phyloP scores from a whole-genome alignment of 768 basidiomycete species.

The Chalciporus pseudorubinellus region DNA sequence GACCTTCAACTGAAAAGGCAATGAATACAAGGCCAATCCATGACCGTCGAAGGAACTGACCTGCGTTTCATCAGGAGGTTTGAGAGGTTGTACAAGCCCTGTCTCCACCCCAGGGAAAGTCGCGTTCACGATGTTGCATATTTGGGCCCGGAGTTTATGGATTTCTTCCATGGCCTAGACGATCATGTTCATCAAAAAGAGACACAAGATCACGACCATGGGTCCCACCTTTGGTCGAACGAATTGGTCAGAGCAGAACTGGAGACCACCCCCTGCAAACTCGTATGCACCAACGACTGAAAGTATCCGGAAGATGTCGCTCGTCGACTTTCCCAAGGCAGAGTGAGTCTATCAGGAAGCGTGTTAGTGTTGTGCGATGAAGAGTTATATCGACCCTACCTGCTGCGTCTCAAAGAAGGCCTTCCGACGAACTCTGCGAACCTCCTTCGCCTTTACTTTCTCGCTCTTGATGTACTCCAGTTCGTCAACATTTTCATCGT shows the following conservation, averaged over 20 bases:
- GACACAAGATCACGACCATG: neutral
- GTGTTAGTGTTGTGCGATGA: slow-evolving; percentile 1
- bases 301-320: slow-evolving; percentile 84
- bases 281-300: slow-evolving; percentile 98
- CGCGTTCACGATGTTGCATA: slow-evolving; percentile 78
- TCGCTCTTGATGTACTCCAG: slow-evolving; percentile 47
- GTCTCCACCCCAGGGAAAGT: slow-evolving; percentile 67
- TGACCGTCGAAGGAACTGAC: slow-evolving; percentile 36
- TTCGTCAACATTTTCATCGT: slow-evolving; percentile 38
- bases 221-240: slow-evolving; percentile 76
- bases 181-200: slow-evolving; percentile 1
- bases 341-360: slow-evolving; percentile 59
- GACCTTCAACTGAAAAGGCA: slow-evolving; percentile 71
- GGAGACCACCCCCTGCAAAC: slow-evolving; percentile 74
- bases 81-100: slow-evolving; percentile 60
- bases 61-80: slow-evolving; percentile 78
- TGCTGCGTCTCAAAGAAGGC: slow-evolving; percentile 82
- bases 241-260: slow-evolving; percentile 88
- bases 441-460: slow-evolving; percentile 52
- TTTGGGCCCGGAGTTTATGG: slow-evolving; percentile 89
- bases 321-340: slow-evolving; percentile 72
- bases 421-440: slow-evolving; percentile 59
- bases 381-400: slow-evolving; percentile 40
- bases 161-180: slow-evolving; percentile 96
- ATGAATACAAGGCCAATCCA: neutral